Base-by-base conservation (phyloP, 306 rosid species). In the Medicago lupulina region DNA sequence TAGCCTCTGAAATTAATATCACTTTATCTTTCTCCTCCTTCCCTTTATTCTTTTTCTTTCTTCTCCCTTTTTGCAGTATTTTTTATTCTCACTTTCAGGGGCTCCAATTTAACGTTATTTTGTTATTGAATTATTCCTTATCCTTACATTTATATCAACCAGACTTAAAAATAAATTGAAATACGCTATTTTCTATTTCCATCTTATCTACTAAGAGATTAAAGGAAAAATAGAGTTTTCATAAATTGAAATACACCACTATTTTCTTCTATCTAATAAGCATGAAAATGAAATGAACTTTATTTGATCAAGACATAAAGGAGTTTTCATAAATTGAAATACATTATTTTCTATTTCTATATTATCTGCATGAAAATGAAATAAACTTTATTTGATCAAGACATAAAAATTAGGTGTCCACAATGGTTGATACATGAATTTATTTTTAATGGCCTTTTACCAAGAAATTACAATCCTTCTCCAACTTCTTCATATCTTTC, bases 401-500 rank as follows among this genome's bases (percentile, higher is more conserved):
- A 43, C 72, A 38, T 54, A 43, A 67, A 67, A 67, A 19, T 7
- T 43, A 54, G 72, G 55, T 14, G 44, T 11, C 21, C 47, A 67
- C 18, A 67, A 43, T 67, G 73, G 40, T 67, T 23, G 58, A 25
- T 68, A 46, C 43, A 67, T 67, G 21, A 67, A 23, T 46, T 67
- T 46, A 46, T 67, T 67, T 46, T 23, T 51, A 15, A 38, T 23
- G 23, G 7, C 71, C 31, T 85, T 79, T 77, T 25, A 23, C 70
- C 66, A 59, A 68, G 72, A 54, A 83, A 54, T 49, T 58, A 78
- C 76, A 62, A 57, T 62, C 67, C 40, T 73, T 55, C 41, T 64
- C 19, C 65, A 53, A 18, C 39, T 78, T 67, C 80, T 23, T 71
- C 77, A 59, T 51, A 21, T 68, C 38, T 79, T 55, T 79, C 16